phyloP scores from a whole-genome alignment of 768 basidiomycete species.

The Sarcomyxa edulis region DNA sequence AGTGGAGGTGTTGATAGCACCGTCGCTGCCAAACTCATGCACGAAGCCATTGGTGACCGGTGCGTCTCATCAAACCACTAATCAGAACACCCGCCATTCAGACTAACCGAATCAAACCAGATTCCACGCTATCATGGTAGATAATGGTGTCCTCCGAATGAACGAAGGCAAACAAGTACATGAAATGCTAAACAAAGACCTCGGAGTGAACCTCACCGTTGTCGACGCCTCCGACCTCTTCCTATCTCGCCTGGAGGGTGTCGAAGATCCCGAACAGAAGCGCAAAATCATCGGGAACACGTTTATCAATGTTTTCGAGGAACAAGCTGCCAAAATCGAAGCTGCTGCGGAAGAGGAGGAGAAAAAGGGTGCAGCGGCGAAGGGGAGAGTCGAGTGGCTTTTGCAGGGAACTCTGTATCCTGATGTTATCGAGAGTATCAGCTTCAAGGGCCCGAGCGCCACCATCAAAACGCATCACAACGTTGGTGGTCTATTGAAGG shows the following conservation, averaged over 20 bases:
- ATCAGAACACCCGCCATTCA: neutral
- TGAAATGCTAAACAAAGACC: constrained; percentile 87
- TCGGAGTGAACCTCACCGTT: constrained; percentile 95
- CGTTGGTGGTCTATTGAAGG: constrained; percentile 90
- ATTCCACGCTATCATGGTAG: constrained; percentile 99
- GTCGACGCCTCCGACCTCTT: constrained; percentile 95
- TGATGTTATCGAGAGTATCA: constrained; percentile 98
- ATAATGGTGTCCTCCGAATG: constrained; percentile 92
- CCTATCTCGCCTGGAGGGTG: constrained; percentile 78
- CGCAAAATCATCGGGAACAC: constrained; percentile 99
- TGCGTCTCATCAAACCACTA: too few species aligned
- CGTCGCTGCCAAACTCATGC: constrained; percentile 98
- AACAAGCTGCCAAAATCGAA: constrained; percentile 88
- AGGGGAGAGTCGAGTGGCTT: constrained; percentile 95
- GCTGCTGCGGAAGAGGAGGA: constrained; percentile 74
- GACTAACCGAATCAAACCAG: too few species aligned
- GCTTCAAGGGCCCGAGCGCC: constrained; percentile 97
- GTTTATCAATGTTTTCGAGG: constrained; percentile 96
- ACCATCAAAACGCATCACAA: constrained; percentile 99
- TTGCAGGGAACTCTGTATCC: constrained; percentile 98
- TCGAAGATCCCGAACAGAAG: constrained; percentile 96
- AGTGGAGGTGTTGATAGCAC: constrained; percentile 97
- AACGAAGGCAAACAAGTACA: constrained; percentile 90
- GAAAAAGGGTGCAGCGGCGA: constrained; percentile 56
- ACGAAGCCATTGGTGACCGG: constrained; percentile 98